Conservation (phyloP, 352 stramenopile species). For the Aphanomyces cochlioides region DNA sequence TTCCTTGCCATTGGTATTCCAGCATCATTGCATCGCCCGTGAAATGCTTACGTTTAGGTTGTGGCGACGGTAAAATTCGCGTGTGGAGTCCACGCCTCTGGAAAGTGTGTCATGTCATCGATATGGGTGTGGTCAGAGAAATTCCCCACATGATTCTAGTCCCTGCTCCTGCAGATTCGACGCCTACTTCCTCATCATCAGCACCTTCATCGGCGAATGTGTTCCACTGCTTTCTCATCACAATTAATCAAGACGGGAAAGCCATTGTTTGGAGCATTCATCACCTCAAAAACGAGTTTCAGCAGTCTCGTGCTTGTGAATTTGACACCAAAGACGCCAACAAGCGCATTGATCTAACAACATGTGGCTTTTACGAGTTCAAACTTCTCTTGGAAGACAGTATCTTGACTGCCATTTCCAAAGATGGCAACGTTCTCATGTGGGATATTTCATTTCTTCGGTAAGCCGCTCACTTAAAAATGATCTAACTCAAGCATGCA, state of each 20-base stretch:
- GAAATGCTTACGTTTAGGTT: conserved; percentile 31
- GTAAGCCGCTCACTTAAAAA: not conserved
- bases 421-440: conserved; percentile 67
- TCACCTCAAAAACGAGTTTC: conserved; percentile 35
- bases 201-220: conserved; percentile 2
- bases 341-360: conserved; percentile 48
- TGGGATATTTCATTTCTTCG: conserved; percentile 52
- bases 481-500: conserved; percentile 30
- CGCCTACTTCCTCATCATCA: conserved; percentile 31
- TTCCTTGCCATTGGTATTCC: conserved; percentile 51
- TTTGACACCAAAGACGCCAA: conserved; percentile 62
- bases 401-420: conserved; percentile 47
- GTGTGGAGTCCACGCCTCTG: conserved; percentile 59
- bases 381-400: conserved; percentile 61
- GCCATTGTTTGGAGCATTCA: conserved; percentile 55
- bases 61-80: conserved; percentile 69
- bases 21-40: not conserved
- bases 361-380: conserved; percentile 55
- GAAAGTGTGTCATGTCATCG: conserved; percentile 57
- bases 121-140: conserved; percentile 55
- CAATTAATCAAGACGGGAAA: conserved; percentile 54
- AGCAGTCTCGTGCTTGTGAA: conserved; percentile 39
- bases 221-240: conserved; percentile 42
- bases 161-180: conserved; percentile 31
- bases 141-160: conserved; percentile 66